These are phyloP conservation scores for Trichosporon inkin DNA, from an alignment of 1,284 basidiomycete genomes.

Conservation along the genomic window DNA sequence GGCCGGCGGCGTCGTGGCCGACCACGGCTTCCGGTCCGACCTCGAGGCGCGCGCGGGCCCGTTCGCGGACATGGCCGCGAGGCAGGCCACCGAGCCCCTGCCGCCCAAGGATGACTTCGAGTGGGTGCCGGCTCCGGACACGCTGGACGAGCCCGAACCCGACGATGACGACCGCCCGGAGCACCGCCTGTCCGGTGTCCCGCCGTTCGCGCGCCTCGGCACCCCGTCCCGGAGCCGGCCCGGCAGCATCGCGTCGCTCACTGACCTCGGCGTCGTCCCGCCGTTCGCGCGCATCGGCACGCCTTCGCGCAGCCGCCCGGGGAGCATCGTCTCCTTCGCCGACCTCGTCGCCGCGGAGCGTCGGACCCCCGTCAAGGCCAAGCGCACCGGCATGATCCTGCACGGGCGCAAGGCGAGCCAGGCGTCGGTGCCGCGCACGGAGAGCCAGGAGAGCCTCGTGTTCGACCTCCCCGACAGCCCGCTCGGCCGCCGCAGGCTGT, in stretches of 20 bases:
- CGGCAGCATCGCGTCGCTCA: constrained; percentile 9
- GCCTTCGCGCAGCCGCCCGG: too few relatives aligned
- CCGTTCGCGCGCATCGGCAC: not conserved
- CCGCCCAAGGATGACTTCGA: constrained; percentile 42
- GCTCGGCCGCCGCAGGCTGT: too few relatives aligned
- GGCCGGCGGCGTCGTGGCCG: constrained; percentile 71
- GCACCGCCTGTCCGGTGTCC: not conserved
- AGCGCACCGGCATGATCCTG: not conserved
- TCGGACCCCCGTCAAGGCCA: not conserved
- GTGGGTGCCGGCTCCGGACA: constrained; percentile 17
- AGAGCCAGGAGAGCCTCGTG: constrained; percentile 1
- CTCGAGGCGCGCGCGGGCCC: constrained; percentile 42
- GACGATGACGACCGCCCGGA: not conserved
- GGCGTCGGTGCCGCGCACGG: not conserved
- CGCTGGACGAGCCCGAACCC: constrained; percentile 14
- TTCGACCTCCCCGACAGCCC: not conserved
- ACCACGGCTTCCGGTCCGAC: constrained; percentile 80
- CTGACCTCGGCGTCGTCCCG: not conserved
- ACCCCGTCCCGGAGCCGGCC: not conserved
- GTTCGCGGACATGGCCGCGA: constrained; percentile 46
- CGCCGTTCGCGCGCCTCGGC: not conserved
- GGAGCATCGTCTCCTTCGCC: too few relatives aligned
- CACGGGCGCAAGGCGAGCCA: not conserved
- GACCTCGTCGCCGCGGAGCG: too few relatives aligned
- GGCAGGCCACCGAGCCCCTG: constrained; percentile 46